phyloP scores from a whole-genome alignment of 345 rosid species.

The Moricandia arvensis region DNA sequence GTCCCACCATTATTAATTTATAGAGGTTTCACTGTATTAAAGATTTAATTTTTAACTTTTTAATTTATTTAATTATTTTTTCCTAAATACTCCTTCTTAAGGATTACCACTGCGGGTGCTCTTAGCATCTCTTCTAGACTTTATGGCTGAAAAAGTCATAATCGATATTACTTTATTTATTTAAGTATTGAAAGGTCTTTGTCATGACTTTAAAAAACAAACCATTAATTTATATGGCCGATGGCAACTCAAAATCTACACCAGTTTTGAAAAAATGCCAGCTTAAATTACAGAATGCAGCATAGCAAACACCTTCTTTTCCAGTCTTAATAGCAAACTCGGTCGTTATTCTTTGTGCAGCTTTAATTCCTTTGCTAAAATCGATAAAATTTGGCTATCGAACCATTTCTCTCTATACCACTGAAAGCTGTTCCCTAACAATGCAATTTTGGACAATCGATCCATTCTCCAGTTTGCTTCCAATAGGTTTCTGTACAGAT shows the following conservation, averaged over 20 bases:
- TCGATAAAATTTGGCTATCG: constrained; percentile 26
- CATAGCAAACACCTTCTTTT: constrained; percentile 20
- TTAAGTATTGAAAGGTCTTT: no score
- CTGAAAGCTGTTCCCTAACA: constrained; percentile 81
- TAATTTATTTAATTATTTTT: no score
- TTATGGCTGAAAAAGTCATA: no score
- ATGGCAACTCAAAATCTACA: constrained; percentile 42
- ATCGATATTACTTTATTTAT: no score
- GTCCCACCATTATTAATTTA: no score
- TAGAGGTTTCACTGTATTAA: no score
- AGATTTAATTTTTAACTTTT: no score
- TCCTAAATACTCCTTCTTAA: no score
- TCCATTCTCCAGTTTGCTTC: constrained; percentile 60
- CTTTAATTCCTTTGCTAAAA: constrained; percentile 35
- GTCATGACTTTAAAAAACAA: no score
- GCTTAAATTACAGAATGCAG: constrained; percentile 69
- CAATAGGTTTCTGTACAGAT: constrained; percentile 67
- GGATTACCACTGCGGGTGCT: no score
- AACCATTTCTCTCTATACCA: constrained; percentile 48
- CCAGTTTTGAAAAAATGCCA: constrained; percentile 80
- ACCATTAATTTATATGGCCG: no score
- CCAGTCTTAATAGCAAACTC: constrained; percentile 50
- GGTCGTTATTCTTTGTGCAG: constrained; percentile 41
- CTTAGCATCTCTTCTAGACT: no score
- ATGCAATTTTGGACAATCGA: constrained; percentile 44